Evolutionary conservation across 1,284 basidiomycete genomes (phyloP), one percentile per base, ranked within the genome.

Genomic region (Irpex sp.): DNA sequence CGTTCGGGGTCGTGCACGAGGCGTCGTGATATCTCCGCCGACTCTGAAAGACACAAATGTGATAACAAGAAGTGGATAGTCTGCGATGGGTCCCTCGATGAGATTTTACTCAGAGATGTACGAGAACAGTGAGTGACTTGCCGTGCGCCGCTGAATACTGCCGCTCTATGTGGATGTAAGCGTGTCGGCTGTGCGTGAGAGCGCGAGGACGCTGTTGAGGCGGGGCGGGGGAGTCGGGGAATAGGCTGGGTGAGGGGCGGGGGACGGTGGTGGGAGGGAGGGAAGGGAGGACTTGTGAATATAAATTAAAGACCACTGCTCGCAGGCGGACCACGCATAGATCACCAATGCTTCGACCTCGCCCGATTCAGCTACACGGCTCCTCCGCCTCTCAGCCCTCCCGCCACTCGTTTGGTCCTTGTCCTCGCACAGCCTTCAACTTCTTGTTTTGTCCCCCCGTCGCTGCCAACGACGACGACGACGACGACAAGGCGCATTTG

Each of bases 201-300:
- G 52, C 51, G 48, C 26, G 15, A 51, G n/a, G 60, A 52, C 54
- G 54, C 48, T 38, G 63, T 38, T 17, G 60, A 34, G 56, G 51
- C 31, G 31, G 31, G 31, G 31, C 31, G 31, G 31, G 31, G 31
- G 40, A 38, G 52, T 37, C 40, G 57, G 62, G 47, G 56, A 60
- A 60, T 61, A 66, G 62, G 64, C 56, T 48, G 57, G 38, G 64
- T 36, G 61, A 62, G 58, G 60, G 44, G 19, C 54, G 7, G 58
- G 37, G 17, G 58, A 38, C 44, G 54, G 61, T 58, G 57, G 57
- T 58, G 36, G 57, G 40, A 26, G 58, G 59, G 58, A 63, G 54
- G 21, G 31, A 26, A 56, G 54, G 57, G 52, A 26, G 21, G 58
- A 59, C n/a, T 49, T 37, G 59, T 31, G 47, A 37, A 56, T 59